Evolutionary conservation across 345 rosid species (phyloP).

Genomic region (Fremontodendron californicum): DNA sequence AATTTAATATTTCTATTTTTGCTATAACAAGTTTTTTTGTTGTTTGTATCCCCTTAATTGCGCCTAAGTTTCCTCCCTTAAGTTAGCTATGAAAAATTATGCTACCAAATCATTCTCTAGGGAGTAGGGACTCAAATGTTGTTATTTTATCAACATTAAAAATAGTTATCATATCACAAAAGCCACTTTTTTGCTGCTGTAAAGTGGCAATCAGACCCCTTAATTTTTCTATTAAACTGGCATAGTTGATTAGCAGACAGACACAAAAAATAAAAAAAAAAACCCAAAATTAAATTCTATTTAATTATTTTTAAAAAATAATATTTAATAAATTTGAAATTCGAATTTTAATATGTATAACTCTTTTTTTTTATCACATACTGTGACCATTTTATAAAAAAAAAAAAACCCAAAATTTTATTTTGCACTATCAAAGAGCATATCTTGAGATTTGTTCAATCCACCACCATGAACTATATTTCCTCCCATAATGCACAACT

Average conservation of each 20-base stretch:
- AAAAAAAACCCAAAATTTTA: not conserved
- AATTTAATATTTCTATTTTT: not conserved
- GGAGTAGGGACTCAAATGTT: not conserved
- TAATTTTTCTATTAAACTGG: not conserved
- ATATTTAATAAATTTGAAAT: no score
- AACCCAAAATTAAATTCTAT: not conserved
- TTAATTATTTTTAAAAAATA: no score
- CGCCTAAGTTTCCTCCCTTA: slow-evolving; percentile 6
- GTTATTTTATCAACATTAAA: not conserved
- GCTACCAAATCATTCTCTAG: not conserved
- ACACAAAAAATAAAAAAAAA: not conserved
- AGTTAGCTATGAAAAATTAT: not conserved
- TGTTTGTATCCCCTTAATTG: slow-evolving; percentile 1
- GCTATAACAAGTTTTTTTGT: not conserved
- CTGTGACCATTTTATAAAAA: no score
- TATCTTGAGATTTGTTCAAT: slow-evolving; percentile 18
- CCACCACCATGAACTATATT: not conserved
- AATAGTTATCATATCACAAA: not conserved
- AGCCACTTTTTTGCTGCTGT: not conserved
- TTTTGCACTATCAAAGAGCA: not conserved
- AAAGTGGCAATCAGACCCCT: not conserved
- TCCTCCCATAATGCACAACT: not conserved
- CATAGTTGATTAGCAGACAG: not conserved
- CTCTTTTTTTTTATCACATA: no score
- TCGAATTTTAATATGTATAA: no score